phyloP scores from a whole-genome alignment of 345 rosid genomes.

The Hypericum androsaemum region DNA sequence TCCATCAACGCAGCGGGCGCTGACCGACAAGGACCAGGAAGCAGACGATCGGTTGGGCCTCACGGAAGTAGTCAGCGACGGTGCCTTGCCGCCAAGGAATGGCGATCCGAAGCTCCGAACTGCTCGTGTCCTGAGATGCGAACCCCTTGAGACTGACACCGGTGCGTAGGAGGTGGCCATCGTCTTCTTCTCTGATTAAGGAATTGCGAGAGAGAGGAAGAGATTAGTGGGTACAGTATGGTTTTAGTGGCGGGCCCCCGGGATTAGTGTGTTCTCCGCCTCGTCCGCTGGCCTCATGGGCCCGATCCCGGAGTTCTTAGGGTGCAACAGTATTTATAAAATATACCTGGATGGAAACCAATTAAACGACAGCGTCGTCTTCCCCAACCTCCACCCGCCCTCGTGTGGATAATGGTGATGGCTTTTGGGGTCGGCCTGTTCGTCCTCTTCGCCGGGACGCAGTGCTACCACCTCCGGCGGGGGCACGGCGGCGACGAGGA shows the following conservation, averaged over 20 bases:
- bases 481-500: slow-evolving; percentile 17
- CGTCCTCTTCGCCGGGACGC: slow-evolving; percentile 58
- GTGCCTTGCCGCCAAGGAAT: too few relatives aligned
- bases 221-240: not conserved
- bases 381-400: slow-evolving; percentile 59
- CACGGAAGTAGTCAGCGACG: too few relatives aligned
- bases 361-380: slow-evolving; percentile 58
- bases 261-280: slow-evolving; percentile 67
- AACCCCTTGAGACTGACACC: slow-evolving; percentile 23
- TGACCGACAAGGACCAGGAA: too few relatives aligned
- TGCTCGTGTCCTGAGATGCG: too few relatives aligned
- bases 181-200: too few relatives aligned
- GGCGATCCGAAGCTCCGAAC: too few relatives aligned
- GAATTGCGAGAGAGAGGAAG: slow-evolving; percentile 8
- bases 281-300: slow-evolving; percentile 43
- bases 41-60: too few relatives aligned
- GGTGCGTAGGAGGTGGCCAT: slow-evolving; percentile 26
- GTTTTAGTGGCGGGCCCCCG: slow-evolving; percentile 74
- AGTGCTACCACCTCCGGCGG: slow-evolving; percentile 52
- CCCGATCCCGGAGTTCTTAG: slow-evolving; percentile 57
- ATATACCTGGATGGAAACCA: slow-evolving; percentile 68
- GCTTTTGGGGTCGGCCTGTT: slow-evolving; percentile 72
- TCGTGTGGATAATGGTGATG: slow-evolving; percentile 88
- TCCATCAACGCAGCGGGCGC: slow-evolving; percentile 33
- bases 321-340: slow-evolving; percentile 59